A percentile compares a stretch with the other conserved stretches of the same genome.
These are phyloP conservation scores for Capniomyces stellatus DNA, from an alignment of 371 early-diverging fungal species.

Conservation along the genomic window DNA sequence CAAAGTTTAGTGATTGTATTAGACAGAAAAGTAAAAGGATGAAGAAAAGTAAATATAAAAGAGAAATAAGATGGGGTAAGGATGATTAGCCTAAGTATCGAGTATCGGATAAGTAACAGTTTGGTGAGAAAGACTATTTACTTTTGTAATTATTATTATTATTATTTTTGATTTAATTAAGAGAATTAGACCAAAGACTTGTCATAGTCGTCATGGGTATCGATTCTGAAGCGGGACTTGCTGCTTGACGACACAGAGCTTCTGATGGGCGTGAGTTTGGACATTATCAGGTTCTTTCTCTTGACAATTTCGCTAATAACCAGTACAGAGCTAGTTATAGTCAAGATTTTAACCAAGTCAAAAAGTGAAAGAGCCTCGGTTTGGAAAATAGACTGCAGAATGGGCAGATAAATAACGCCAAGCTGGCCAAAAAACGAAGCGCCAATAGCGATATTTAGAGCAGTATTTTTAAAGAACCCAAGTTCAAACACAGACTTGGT, in stretches of 20 bases:
- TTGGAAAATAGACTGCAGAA: conserved; percentile 82
- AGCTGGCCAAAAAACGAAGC: conserved; percentile 72
- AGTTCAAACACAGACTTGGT: conserved; percentile 60
- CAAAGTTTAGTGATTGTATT: too few relatives aligned
- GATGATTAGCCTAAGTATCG: too few relatives aligned
- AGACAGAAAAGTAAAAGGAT: too few relatives aligned
- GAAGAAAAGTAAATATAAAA: too few relatives aligned
- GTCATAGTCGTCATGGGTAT: not conserved
- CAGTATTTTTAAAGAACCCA: conserved; percentile 66
- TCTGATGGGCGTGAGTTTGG: not conserved
- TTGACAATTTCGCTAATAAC: not conserved
- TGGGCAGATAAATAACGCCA: conserved; percentile 72
- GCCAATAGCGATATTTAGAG: conserved; percentile 69
- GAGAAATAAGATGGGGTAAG: too few relatives aligned
- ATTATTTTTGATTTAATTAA: too few relatives aligned
- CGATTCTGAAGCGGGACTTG: not conserved
- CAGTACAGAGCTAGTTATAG: conserved; percentile 26
- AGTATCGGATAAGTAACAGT: too few relatives aligned
- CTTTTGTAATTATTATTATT: too few relatives aligned
- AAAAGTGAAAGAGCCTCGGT: conserved; percentile 56
- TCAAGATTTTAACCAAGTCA: conserved; percentile 45
- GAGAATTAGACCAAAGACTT: not conserved
- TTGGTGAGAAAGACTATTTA: too few relatives aligned
- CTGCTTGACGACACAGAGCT: not conserved
- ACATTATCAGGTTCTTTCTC: not conserved